phyloP scores from a whole-genome alignment of 768 basidiomycete species.

The Ramaria sp. region DNA sequence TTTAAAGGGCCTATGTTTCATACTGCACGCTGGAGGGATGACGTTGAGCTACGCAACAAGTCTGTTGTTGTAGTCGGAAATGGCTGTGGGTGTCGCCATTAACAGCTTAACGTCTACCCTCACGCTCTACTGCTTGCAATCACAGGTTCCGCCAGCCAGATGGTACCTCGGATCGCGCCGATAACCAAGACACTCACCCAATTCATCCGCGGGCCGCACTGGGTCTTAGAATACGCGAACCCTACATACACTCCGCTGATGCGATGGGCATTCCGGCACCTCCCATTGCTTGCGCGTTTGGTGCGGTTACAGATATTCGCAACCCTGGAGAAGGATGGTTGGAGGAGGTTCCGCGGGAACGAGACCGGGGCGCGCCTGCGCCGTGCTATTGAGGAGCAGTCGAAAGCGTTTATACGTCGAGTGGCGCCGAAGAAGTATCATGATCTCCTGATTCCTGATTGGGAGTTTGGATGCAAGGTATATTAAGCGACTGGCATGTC shows the following conservation, averaged over 20 bases:
- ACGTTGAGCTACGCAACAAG: no score
- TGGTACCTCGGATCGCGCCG: constrained; percentile 14
- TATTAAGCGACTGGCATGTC: no score
- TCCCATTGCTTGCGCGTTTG: constrained; percentile 8
- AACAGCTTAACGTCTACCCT: no score
- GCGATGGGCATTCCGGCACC: neutral
- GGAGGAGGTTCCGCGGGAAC: neutral
- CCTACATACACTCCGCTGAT: neutral
- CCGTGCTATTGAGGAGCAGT: neutral
- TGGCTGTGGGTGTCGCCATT: no score
- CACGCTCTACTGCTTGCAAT: no score
- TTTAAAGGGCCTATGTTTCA: no score
- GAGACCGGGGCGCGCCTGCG: neutral
- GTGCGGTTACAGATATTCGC: neutral
- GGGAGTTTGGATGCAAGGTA: constrained; percentile 15
- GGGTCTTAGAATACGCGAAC: constrained; percentile 7
- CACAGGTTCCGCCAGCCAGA: constrained; percentile 12
- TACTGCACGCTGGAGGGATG: no score
- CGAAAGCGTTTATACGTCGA: constrained; percentile 19
- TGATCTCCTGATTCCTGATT: constrained; percentile 14
- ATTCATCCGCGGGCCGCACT: constrained; percentile 13
- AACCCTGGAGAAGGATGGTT: neutral
- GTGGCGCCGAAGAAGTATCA: constrained; percentile 16
- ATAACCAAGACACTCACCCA: constrained; percentile 12
- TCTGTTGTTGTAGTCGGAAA: no score